Evolutionary conservation across 441 rosid species (phyloP).

Genomic region (Populus hybrid): DNA sequence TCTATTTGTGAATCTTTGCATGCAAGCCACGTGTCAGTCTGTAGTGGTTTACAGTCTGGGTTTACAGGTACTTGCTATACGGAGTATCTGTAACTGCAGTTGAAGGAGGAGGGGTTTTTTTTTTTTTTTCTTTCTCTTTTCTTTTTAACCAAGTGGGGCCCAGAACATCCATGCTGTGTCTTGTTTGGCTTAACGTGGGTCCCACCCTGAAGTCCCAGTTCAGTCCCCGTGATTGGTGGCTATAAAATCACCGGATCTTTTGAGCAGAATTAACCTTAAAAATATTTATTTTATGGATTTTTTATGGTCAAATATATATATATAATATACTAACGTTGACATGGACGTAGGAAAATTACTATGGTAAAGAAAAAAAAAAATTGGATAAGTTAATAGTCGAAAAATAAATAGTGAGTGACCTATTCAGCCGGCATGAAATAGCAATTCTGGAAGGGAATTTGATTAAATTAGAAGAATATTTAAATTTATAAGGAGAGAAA

Average conservation of each 20-base stretch:
- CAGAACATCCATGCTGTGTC: slow-evolving; percentile 9
- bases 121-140: too few relatives aligned
- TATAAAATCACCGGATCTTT: not conserved
- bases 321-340: too few relatives aligned
- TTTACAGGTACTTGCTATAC: not conserved
- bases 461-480: too few relatives aligned
- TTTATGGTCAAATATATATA: too few relatives aligned
- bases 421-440: slow-evolving; percentile 22
- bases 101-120: not conserved
- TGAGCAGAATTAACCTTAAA: not conserved
- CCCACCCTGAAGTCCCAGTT: slow-evolving; percentile 4
- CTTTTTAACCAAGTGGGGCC: slow-evolving; percentile 16
- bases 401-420: slow-evolving; percentile 3
- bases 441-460: too few relatives aligned
- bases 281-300: not conserved
- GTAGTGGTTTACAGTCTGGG: not conserved
- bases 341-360: not conserved
- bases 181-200: not conserved
- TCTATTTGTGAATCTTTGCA: slow-evolving; percentile 10
- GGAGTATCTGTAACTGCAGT: not conserved
- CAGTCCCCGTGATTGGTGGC: slow-evolving; percentile 44
- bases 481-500: not conserved
- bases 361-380: not conserved
- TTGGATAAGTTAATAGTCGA: slow-evolving; percentile 6
- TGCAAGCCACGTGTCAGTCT: slow-evolving; percentile 23